Evolutionary conservation across 2,329 filamentous ascomycete species (phyloP).

Genomic region (Pseudogymnoascus pannorum): DNA sequence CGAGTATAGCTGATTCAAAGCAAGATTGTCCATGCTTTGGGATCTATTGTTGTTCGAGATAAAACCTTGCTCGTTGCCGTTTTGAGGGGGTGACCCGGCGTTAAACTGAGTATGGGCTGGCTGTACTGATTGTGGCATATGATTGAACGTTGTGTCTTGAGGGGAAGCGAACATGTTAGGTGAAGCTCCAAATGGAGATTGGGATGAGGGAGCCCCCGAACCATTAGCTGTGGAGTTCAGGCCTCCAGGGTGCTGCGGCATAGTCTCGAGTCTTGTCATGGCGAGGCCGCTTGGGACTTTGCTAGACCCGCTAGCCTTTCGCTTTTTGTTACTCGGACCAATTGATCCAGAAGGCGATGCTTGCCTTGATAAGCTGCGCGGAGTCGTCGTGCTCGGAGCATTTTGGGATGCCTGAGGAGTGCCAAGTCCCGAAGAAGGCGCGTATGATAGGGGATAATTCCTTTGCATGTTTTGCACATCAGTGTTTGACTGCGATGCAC

Average conservation of each 20-base stretch:
- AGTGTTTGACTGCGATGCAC: conserved; percentile 52
- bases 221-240: conserved; percentile 27
- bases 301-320: conserved; percentile 64
- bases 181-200: conserved; percentile 47
- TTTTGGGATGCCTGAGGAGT: conserved; percentile 25
- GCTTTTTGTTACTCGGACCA: conserved; percentile 67
- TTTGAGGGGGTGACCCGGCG: conserved; percentile 59
- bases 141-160: conserved; percentile 27
- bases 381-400: conserved; percentile 42
- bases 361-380: conserved; percentile 63
- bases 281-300: conserved; percentile 67
- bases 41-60: conserved; percentile 52
- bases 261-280: conserved; percentile 74
- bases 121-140: conserved; percentile 16
- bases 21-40: conserved; percentile 58
- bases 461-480: conserved; percentile 55
- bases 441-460: conserved; percentile 32
- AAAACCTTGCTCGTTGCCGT: conserved; percentile 49
- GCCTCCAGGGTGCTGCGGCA: conserved; percentile 7
- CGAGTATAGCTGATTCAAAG: conserved; percentile 60
- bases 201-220: conserved; percentile 30
- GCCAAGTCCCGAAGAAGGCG: conserved; percentile 20
- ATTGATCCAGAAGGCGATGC: conserved; percentile 59
- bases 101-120: conserved; percentile 38
- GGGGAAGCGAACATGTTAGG: conserved; percentile 39